Conservation (phyloP, 2,329 filamentous ascomycete species). For the Apiospora koreana region DNA sequence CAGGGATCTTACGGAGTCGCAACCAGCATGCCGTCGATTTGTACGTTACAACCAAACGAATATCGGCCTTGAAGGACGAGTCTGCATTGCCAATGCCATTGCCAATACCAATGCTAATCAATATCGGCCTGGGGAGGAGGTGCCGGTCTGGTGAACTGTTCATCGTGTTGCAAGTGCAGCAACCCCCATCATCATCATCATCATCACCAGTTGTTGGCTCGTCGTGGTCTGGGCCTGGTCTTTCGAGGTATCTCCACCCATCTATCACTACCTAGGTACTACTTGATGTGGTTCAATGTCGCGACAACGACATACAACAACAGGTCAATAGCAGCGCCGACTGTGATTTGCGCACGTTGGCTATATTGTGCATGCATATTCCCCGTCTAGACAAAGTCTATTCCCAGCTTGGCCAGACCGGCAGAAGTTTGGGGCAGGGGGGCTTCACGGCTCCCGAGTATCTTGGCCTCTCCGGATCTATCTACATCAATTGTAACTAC, state of each 20-base stretch:
- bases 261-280: too few relatives aligned
- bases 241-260: neutral
- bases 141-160: neutral
- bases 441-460: neutral
- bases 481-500: neutral
- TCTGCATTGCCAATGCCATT: neutral
- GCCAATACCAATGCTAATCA: neutral
- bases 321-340: neutral
- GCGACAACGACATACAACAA: neutral
- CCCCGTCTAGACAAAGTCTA: neutral
- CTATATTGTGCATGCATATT: neutral
- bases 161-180: neutral
- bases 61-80: neutral
- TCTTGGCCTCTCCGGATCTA: neutral
- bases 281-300: too few relatives aligned
- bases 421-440: neutral
- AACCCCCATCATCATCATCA: neutral
- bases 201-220: neutral
- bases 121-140: neutral
- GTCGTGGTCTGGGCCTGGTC: neutral
- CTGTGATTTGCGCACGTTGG: neutral
- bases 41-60: neutral
- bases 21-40: neutral
- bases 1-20: slow-evolving; percentile 10
- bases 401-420: slow-evolving; percentile 1